These are phyloP conservation scores for Pholiota conissans DNA, from an alignment of 768 basidiomycete species.

Conservation along the genomic window DNA sequence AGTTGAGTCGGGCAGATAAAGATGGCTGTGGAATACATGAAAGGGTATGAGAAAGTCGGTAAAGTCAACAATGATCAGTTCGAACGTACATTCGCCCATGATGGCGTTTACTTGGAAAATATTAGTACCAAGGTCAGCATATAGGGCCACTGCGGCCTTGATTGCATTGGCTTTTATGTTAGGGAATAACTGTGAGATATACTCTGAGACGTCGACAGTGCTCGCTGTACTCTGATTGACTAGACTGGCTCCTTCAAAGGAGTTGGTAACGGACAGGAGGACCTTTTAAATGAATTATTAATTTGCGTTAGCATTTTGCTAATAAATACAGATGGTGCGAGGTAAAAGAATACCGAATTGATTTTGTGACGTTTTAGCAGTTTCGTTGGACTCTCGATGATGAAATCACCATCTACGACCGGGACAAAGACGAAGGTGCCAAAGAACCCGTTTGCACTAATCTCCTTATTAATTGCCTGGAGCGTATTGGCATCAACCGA, in stretches of 20 bases:
- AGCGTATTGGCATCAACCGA: constrained; percentile 29
- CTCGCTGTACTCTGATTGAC: constrained; percentile 29
- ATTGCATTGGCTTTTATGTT: constrained; percentile 28
- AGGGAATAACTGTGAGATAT: constrained; percentile 40
- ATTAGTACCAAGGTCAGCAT: constrained; percentile 31
- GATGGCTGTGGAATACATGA: constrained; percentile 28
- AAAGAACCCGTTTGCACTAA: constrained; percentile 33
- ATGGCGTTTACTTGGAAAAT: constrained; percentile 33
- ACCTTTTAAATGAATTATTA: constrained; percentile 21
- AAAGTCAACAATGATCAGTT: background rate
- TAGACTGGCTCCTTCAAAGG: constrained; percentile 36
- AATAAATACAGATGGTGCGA: background rate
- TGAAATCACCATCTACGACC: constrained; percentile 48
- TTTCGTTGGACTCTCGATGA: constrained; percentile 40
- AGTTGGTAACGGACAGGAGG: constrained; percentile 41
- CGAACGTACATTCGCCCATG: constrained; percentile 39
- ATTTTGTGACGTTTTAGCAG: constrained; percentile 28
- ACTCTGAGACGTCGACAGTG: constrained; percentile 27
- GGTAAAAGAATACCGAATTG: constrained; percentile 23
- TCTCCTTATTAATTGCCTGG: constrained; percentile 30
- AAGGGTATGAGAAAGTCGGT: background rate
- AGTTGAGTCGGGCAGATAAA: constrained; percentile 47
- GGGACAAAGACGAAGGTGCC: constrained; percentile 42
- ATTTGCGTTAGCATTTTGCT: background rate
- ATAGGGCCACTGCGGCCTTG: constrained; percentile 23